Percentiles rank a stretch among this genome's conserved stretches.
Conservation (phyloP, 345 rosid genomes). For the Xanthoceras sorbifolium region DNA sequence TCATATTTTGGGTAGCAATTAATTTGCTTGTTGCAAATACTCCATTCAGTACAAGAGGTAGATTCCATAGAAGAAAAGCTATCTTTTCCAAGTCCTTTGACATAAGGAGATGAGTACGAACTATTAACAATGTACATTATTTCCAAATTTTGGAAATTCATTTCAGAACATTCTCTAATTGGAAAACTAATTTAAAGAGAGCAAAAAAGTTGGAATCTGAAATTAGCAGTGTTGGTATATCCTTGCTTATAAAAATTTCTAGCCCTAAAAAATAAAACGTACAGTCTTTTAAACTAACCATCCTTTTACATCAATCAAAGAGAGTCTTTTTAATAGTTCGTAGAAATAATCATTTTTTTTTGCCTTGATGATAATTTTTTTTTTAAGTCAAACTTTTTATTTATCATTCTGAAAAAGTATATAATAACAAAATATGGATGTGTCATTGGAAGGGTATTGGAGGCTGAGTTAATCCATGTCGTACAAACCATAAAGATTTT, state of each 20-base stretch:
- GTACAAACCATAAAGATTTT: background rate
- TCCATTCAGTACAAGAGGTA: background rate
- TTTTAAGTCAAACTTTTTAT: background rate
- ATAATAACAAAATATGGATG: background rate
- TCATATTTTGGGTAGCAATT: background rate
- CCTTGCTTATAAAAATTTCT: background rate
- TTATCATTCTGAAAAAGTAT: background rate
- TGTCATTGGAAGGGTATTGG: background rate
- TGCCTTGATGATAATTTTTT: background rate
- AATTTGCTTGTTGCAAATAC: background rate
- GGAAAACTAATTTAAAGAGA: background rate
- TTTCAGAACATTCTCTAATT: background rate
- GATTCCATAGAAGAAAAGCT: background rate
- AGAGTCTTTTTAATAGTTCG: background rate
- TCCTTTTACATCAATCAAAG: background rate
- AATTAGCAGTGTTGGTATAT: background rate
- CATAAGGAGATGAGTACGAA: background rate
- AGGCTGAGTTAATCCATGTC: constrained; percentile 9
- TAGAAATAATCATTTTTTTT: too few species aligned
- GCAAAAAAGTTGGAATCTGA: background rate
- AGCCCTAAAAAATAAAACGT: background rate
- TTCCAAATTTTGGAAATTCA: background rate
- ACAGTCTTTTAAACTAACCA: background rate
- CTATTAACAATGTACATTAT: too few species aligned
- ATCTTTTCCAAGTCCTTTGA: background rate